These are phyloP conservation scores for Prunus padus DNA, from an alignment of 306 rosid species.

Conservation along the genomic window DNA sequence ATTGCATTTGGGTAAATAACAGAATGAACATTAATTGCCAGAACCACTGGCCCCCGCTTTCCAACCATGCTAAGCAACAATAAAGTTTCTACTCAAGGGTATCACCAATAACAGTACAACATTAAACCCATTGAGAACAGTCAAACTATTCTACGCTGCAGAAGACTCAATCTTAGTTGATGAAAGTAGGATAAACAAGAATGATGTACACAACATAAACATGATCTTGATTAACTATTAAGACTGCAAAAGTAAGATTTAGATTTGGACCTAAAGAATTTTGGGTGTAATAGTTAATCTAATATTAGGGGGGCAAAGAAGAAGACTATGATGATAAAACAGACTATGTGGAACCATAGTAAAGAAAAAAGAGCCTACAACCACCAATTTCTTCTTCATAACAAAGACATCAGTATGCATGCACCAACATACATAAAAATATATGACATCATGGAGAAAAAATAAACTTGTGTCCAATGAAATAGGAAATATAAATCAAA, in stretches of 20 bases:
- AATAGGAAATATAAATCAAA: neutral
- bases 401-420: neutral
- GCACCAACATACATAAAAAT: neutral
- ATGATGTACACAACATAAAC: neutral
- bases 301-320: neutral
- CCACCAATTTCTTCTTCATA: neutral
- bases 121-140: neutral
- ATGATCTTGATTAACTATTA: neutral
- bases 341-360: neutral
- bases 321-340: neutral
- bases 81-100: neutral
- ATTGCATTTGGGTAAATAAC: conserved; percentile 8
- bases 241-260: neutral
- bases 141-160: neutral
- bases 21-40: neutral
- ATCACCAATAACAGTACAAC: neutral
- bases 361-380: neutral
- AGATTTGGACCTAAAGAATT: neutral
- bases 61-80: neutral
- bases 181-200: neutral
- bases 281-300: neutral
- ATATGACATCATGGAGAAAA: neutral
- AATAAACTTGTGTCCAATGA: neutral
- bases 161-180: neutral
- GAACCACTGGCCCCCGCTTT: neutral